Conservation (phyloP, 495 filamentous ascomycete genomes). For the Neurospora intermedia region DNA sequence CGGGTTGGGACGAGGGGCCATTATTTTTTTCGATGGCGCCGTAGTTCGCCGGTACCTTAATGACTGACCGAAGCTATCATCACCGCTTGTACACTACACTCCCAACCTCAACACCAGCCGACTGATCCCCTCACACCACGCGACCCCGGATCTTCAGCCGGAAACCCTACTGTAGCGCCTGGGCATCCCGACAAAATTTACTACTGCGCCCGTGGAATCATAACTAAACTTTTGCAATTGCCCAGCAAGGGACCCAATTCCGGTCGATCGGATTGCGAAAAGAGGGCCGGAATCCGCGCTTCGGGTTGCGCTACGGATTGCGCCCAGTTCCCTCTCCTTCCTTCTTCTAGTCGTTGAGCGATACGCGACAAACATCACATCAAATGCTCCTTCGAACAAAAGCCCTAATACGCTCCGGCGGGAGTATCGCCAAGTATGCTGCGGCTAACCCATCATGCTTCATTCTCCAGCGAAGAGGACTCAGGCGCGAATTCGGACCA, state of each 20-base stretch:
- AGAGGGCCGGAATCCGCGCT: background rate
- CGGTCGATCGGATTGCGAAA: background rate
- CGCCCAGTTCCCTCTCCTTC: background rate
- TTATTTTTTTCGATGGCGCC: background rate
- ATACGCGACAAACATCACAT: background rate
- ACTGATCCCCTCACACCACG: background rate
- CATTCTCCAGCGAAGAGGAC: background rate
- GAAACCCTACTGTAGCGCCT: background rate
- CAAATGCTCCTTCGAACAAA: background rate
- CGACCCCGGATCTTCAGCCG: background rate
- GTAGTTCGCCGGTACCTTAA: background rate
- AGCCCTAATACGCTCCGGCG: background rate
- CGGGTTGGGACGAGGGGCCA: background rate
- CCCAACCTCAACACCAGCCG: background rate
- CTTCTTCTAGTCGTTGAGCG: background rate
- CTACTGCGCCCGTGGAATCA: background rate
- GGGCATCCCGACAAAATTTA: background rate
- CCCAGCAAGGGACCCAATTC: background rate
- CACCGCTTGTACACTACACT: background rate
- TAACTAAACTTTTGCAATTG: background rate
- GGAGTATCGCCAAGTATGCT: background rate
- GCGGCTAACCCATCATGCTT: background rate
- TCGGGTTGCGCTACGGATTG: background rate
- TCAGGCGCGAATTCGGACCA: conserved; percentile 24
- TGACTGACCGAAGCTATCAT: background rate